Percentiles rank a stretch among this genome's conserved stretches.
phyloP scores from a whole-genome alignment of 169 alveolate species.

The Plasmodium malariae region DNA sequence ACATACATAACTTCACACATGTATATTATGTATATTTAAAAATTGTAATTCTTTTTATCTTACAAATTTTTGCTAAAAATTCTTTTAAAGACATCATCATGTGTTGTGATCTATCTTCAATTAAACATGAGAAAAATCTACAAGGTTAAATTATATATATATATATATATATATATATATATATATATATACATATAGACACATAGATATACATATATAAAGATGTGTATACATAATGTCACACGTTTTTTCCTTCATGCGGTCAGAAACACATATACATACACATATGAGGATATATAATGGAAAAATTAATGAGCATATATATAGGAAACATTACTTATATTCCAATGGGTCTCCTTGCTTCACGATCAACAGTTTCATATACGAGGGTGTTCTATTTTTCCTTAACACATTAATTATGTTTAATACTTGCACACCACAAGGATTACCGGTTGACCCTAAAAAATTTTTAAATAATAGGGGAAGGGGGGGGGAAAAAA shows the following conservation, averaged over 20 bases:
- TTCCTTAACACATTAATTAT: constrained; percentile 83
- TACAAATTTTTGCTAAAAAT: constrained; percentile 79
- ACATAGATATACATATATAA: constrained; percentile 11
- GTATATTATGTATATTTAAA: neutral
- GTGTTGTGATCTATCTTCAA: constrained; percentile 86
- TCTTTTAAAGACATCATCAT: constrained; percentile 87
- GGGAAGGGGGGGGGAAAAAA: neutral
- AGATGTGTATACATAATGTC: neutral
- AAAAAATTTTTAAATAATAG: neutral
- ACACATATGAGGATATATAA: no score
- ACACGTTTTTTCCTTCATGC: no score
- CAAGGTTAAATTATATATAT: no score
- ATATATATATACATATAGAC: constrained; percentile 5
- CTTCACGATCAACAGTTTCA: constrained; percentile 83
- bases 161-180: neutral
- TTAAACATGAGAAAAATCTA: constrained; percentile 81
- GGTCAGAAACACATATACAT: no score
- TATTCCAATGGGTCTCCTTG: constrained; percentile 89
- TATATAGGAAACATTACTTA: constrained; percentile 44
- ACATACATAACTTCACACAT: neutral
- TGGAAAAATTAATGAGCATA: no score
- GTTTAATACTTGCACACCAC: constrained; percentile 83
- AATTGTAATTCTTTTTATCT: constrained; percentile 1
- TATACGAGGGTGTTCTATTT: constrained; percentile 79
- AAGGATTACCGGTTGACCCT: constrained; percentile 78